Percentiles rank a stretch among this genome's conserved stretches.
These are phyloP conservation scores for Dendrocalamus sinicus DNA, from an alignment of 176 grass and related monocot species.

Conservation along the genomic window DNA sequence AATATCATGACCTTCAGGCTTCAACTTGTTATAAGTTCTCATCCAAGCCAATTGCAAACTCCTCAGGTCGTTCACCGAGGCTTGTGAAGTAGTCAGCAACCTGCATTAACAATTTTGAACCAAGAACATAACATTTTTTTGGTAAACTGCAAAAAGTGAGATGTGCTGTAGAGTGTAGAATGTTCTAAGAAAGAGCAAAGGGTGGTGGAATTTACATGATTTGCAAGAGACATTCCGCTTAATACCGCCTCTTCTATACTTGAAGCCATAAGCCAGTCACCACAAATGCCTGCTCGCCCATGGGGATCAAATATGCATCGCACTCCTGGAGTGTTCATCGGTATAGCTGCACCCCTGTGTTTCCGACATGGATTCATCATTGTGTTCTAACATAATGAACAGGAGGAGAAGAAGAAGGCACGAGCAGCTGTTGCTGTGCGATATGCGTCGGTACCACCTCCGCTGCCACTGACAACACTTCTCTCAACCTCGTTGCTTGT, in stretches of 20 bases:
- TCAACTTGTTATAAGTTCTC: conserved; percentile 57
- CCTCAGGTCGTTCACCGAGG: conserved; percentile 44
- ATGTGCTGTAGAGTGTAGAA: background rate
- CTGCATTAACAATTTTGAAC: conserved; percentile 47
- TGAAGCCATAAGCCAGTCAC: conserved; percentile 91
- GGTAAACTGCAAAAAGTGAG: background rate
- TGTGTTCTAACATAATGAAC: conserved; percentile 1
- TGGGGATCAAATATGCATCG: conserved; percentile 86
- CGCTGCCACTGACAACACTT: too few species aligned
- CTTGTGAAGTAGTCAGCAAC: conserved; percentile 71
- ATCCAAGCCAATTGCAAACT: conserved; percentile 71
- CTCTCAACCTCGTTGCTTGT: too few species aligned
- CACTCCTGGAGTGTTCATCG: conserved; percentile 76
- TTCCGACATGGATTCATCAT: conserved; percentile 25
- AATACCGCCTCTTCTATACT: conserved; percentile 81
- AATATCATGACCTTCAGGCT: conserved; percentile 70
- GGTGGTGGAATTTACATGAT: conserved; percentile 60
- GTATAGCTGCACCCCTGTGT: conserved; percentile 88
- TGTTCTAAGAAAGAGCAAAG: background rate
- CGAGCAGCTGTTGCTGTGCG: accelerated
- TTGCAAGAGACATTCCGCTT: conserved; percentile 83
- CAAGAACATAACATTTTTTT: background rate
- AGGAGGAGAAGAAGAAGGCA: too few species aligned
- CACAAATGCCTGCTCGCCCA: conserved; percentile 94
- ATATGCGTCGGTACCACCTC: too few species aligned